These are phyloP conservation scores for Rutstroemia sp. DNA, from an alignment of 2,329 filamentous ascomycete genomes.

Conservation along the genomic window DNA sequence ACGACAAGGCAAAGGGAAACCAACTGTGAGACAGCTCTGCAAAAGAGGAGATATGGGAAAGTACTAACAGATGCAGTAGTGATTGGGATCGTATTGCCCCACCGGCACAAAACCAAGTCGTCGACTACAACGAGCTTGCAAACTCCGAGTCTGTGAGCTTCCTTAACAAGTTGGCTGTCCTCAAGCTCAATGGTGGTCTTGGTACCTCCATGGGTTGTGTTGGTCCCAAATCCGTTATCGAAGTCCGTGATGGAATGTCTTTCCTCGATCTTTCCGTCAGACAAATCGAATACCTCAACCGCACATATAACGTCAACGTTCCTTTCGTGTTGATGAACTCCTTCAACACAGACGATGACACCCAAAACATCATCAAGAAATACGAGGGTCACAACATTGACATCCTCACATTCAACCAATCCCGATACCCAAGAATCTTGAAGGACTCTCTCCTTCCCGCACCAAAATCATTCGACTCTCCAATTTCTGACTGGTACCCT, in stretches of 20 bases:
- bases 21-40: constrained; percentile 51
- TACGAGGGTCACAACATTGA: constrained; percentile 99
- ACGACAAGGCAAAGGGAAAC: constrained; percentile 98
- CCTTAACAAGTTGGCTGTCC: constrained; percentile 92
- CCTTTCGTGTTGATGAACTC: constrained; percentile 99
- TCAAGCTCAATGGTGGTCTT: constrained; percentile 98
- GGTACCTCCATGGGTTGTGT: constrained; percentile 99
- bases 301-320: constrained; percentile 94
- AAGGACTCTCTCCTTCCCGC: constrained; percentile 97
- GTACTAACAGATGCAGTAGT: constrained; percentile 37
- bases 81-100: constrained; percentile 97
- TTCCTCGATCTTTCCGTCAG: constrained; percentile 98
- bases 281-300: constrained; percentile 98
- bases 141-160: constrained; percentile 89
- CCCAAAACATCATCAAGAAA: constrained; percentile 99
- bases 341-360: constrained; percentile 99
- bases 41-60: neutral
- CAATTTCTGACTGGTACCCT: constrained; percentile 96
- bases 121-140: constrained; percentile 85
- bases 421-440: constrained; percentile 91
- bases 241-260: constrained; percentile 99
- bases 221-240: constrained; percentile 98
- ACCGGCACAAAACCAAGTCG: constrained; percentile 86
- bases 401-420: constrained; percentile 99
- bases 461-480: constrained; percentile 79